A percentile compares a stretch with the other conserved stretches of the same genome.
Evolutionary conservation across 2,329 filamentous ascomycete species (phyloP).

Genomic region (Trichoderma aggressivum): DNA sequence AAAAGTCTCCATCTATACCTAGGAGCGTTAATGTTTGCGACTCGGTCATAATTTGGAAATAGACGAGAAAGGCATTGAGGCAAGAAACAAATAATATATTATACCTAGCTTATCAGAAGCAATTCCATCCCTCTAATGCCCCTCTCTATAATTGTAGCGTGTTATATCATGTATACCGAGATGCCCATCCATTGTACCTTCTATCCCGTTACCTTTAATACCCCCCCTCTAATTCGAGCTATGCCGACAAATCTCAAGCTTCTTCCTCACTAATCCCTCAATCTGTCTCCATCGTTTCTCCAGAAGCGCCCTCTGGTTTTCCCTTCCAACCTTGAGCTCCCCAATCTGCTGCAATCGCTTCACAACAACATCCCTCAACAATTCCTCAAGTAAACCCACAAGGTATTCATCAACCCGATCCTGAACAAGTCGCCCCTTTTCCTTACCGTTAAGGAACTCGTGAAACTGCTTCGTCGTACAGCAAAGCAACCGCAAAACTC

Average conservation of each 20-base stretch:
- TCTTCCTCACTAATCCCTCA: not conserved
- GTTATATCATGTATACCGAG: not conserved
- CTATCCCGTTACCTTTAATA: too few relatives aligned
- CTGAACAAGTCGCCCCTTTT: constrained; percentile 21
- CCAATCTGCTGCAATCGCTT: not conserved
- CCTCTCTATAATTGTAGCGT: not conserved
- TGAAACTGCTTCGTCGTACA: constrained; percentile 33
- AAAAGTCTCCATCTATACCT: not conserved
- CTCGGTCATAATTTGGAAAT: not conserved
- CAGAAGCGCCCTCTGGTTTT: not conserved
- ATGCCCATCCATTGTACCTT: not conserved
- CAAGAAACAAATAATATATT: not conserved
- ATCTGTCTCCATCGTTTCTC: constrained; percentile 4
- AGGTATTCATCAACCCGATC: not conserved
- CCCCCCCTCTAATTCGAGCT: not conserved
- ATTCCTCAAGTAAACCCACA: not conserved
- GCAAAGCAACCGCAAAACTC: constrained; percentile 44
- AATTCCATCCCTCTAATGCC: not conserved
- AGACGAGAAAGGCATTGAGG: not conserved
- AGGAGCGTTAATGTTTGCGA: not conserved
- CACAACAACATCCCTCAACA: not conserved
- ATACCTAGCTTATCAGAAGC: not conserved
- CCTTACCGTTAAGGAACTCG: constrained; percentile 41
- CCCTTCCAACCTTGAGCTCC: not conserved
- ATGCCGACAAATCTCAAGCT: not conserved